These are phyloP conservation scores for Leucaena leucocephala DNA, from an alignment of 306 rosid genomes.

Conservation along the genomic window DNA sequence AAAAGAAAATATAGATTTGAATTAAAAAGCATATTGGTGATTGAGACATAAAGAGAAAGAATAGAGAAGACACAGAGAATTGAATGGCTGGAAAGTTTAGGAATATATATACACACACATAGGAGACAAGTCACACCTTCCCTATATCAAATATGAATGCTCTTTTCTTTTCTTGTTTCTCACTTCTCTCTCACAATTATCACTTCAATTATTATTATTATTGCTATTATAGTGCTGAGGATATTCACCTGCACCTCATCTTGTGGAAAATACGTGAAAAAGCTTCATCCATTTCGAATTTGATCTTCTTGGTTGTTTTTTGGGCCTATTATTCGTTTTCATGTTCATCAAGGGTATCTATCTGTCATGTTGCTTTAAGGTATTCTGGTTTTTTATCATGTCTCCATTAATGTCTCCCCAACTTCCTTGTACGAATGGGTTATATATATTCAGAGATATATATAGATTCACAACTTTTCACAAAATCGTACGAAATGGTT, in stretches of 20 bases:
- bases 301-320: too few species aligned
- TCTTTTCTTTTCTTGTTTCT: slow-evolving; percentile 3
- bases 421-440: slow-evolving; percentile 28
- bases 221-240: slow-evolving; percentile 3
- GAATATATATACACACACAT: slow-evolving; percentile 21
- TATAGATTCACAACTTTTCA: background rate
- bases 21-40: background rate
- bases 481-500: background rate
- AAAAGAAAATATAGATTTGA: too few species aligned
- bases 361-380: slow-evolving; percentile 27
- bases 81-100: slow-evolving; percentile 45
- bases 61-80: slow-evolving; percentile 35
- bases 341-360: background rate
- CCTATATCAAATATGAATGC: slow-evolving; percentile 19
- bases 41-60: slow-evolving; percentile 39
- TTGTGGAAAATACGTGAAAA: slow-evolving; percentile 26
- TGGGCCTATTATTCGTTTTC: background rate
- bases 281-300: slow-evolving; percentile 34
- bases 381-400: slow-evolving; percentile 26
- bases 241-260: slow-evolving; percentile 36
- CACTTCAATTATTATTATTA: background rate
- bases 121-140: slow-evolving; percentile 34
- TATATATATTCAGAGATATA: background rate
- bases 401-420: slow-evolving; percentile 30
- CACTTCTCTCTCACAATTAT: background rate